These are phyloP conservation scores for Penicillium sp. DNA, from an alignment of 2,329 filamentous ascomycete genomes.

Conservation along the genomic window DNA sequence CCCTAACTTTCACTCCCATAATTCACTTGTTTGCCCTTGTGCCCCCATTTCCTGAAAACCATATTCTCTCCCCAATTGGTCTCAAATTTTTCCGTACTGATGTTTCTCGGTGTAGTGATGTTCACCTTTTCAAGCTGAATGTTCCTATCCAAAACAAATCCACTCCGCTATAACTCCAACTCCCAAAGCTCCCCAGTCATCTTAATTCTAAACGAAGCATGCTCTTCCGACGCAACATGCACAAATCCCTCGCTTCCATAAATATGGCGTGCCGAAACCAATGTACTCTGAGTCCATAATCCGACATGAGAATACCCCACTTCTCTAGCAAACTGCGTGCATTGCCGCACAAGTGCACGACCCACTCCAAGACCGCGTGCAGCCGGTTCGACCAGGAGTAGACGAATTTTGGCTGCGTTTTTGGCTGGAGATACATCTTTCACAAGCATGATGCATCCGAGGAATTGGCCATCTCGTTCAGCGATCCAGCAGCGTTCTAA, in stretches of 20 bases:
- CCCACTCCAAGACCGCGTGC: slow-evolving; percentile 26
- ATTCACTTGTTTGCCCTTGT: too few relatives aligned
- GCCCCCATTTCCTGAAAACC: too few relatives aligned
- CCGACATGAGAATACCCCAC: slow-evolving; percentile 21
- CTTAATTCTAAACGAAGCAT: slow-evolving; percentile 19
- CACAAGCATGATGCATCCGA: slow-evolving; percentile 29
- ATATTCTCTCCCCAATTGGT: too few relatives aligned
- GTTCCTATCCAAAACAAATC: not conserved
- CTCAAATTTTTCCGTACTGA: too few relatives aligned
- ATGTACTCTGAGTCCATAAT: slow-evolving; percentile 26
- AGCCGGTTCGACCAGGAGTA: slow-evolving; percentile 26
- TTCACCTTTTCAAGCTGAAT: too few relatives aligned
- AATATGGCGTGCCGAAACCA: slow-evolving; percentile 20
- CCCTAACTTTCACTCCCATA: too few relatives aligned
- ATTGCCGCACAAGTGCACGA: slow-evolving; percentile 18
- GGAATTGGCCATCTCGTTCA: slow-evolving; percentile 16
- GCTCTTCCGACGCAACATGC: slow-evolving; percentile 18
- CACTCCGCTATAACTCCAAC: slow-evolving; percentile 9
- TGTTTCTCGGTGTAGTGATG: too few relatives aligned
- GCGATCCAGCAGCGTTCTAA: slow-evolving; percentile 30
- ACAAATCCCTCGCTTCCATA: slow-evolving; percentile 26
- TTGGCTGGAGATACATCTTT: slow-evolving; percentile 13
- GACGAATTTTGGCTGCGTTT: slow-evolving; percentile 24
- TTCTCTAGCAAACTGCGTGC: slow-evolving; percentile 23
- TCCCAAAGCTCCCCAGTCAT: slow-evolving; percentile 27